Base-by-base conservation (phyloP, 2,329 filamentous ascomycete genomes). In the Gaeumannomyces tritici region DNA sequence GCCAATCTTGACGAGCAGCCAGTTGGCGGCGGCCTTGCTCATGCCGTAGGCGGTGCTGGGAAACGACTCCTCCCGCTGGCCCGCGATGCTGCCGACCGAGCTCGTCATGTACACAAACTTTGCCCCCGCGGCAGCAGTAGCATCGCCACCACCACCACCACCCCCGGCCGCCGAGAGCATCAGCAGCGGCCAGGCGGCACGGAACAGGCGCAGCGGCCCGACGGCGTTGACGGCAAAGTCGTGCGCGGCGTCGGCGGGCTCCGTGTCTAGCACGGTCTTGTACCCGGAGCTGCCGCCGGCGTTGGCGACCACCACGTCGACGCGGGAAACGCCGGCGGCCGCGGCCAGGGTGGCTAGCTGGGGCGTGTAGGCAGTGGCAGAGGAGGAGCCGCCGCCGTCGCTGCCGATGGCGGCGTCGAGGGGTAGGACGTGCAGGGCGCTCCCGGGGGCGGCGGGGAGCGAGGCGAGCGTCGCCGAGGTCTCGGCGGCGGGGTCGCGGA, bases 391-490 rank as follows among this genome's bases (percentile, higher is more conserved):
- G 2, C 64, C 61, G 51, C 61, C 31, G 42, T 62, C 31, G 12
- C 61, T 66, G 61, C 63, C 57, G 57, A 61, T 15, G 29, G 59
- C 27, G 2, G 68, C 67, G 63, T 67, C 64, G 13, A 72, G 66
- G 26, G 67, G 65, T 42, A 69, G 18, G 18, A 67, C 57, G 31
- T 69, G 55, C 7, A 70, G 62, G 9, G 29, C 60, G 62, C 65
- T 67, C 26, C 59, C 59, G 4, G 64, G 24, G 24, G 65, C 62
- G 33, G 61, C 71, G 74, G 96, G 90, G 27, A 96, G 79, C 69
- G 91, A 87, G 74, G 93, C 89, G 27, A 97, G 80, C 31, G 88
- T 86, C 3, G 91, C 96, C 15, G 63, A 60, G 13, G 65, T 60
- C 21, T 63, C 55, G 35, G 66, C 56, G 35, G 65, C 21, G 4